These are phyloP conservation scores for Imleria badia DNA, from an alignment of 768 basidiomycete species.

Conservation along the genomic window DNA sequence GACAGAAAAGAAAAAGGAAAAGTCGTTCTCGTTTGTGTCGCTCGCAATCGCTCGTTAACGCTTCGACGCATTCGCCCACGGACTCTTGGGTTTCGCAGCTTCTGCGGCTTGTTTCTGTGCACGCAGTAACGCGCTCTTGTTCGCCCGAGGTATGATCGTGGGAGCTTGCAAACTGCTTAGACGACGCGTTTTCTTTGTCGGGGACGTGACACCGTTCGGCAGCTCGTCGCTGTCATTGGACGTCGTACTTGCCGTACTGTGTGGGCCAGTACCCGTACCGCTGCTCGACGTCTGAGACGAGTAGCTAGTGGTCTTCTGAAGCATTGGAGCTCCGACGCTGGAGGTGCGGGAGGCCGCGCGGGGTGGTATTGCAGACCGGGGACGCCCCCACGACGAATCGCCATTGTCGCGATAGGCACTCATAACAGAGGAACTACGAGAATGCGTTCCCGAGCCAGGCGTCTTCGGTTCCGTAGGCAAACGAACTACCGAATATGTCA, in stretches of 20 bases:
- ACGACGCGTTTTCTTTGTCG: slow-evolving; percentile 41
- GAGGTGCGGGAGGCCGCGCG: slow-evolving; percentile 47
- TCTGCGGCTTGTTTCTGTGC: slow-evolving; percentile 58
- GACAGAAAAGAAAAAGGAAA: not conserved
- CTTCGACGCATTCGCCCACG: slow-evolving; percentile 31
- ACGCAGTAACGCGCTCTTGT: slow-evolving; percentile 71
- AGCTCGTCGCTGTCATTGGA: slow-evolving; percentile 26
- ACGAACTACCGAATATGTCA: slow-evolving; percentile 42
- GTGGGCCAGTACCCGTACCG: slow-evolving; percentile 25
- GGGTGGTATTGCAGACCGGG: slow-evolving; percentile 26
- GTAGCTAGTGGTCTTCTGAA: slow-evolving; percentile 21
- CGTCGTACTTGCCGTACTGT: slow-evolving; percentile 27
- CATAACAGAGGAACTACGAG: slow-evolving; percentile 44
- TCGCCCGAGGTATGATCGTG: slow-evolving; percentile 64
- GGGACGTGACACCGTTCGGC: slow-evolving; percentile 14
- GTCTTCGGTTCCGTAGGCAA: slow-evolving; percentile 40
- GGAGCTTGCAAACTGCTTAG: slow-evolving; percentile 60
- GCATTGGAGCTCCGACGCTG: slow-evolving; percentile 10
- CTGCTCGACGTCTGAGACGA: slow-evolving; percentile 29
- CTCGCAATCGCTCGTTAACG: slow-evolving; percentile 14
- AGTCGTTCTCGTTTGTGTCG: not conserved
- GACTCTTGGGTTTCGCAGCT: slow-evolving; percentile 33
- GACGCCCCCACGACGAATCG: slow-evolving; percentile 13
- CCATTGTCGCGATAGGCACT: slow-evolving; percentile 26
- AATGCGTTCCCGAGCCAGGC: slow-evolving; percentile 36